Percentiles rank a stretch among this genome's conserved stretches.
Conservation (phyloP, 805 yeast species). For the Myxozyma sirexii region DNA sequence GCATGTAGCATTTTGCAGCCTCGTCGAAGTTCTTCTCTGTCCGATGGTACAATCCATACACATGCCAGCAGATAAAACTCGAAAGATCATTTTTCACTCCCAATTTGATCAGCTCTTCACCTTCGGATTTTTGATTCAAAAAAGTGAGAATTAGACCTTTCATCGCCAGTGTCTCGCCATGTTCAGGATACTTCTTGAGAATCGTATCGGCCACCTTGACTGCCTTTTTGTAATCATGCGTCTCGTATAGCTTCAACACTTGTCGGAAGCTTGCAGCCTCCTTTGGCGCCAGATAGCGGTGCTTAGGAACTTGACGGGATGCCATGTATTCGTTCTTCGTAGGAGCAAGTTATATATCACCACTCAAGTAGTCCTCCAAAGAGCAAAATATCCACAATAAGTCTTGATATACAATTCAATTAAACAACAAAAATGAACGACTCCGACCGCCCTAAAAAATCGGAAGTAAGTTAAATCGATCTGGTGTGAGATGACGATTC, state of each 20-base stretch:
- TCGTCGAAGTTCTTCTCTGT: constrained; percentile 67
- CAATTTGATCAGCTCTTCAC: constrained; percentile 59
- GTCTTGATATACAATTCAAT: neutral
- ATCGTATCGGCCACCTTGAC: constrained; percentile 73
- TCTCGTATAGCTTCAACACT: constrained; percentile 81
- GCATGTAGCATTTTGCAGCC: constrained; percentile 76
- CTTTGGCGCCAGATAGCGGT: constrained; percentile 48
- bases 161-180: constrained; percentile 79
- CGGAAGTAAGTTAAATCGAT: neutral
- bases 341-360: no score
- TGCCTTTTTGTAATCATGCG: constrained; percentile 84
- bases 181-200: constrained; percentile 72
- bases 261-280: constrained; percentile 78
- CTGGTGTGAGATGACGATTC: no score
- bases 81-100: constrained; percentile 62
- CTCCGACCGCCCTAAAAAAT: neutral
- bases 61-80: constrained; percentile 77
- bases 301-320: constrained; percentile 35
- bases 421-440: neutral
- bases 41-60: constrained; percentile 82
- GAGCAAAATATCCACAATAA: no score
- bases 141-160: constrained; percentile 73
- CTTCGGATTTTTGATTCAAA: constrained; percentile 63
- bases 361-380: no score
- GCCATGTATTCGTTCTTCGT: constrained; percentile 7